A percentile compares a stretch with the other conserved stretches of the same genome.
These are phyloP conservation scores for Rhodotorula graminis DNA, from an alignment of 768 basidiomycete species.

Conservation along the genomic window DNA sequence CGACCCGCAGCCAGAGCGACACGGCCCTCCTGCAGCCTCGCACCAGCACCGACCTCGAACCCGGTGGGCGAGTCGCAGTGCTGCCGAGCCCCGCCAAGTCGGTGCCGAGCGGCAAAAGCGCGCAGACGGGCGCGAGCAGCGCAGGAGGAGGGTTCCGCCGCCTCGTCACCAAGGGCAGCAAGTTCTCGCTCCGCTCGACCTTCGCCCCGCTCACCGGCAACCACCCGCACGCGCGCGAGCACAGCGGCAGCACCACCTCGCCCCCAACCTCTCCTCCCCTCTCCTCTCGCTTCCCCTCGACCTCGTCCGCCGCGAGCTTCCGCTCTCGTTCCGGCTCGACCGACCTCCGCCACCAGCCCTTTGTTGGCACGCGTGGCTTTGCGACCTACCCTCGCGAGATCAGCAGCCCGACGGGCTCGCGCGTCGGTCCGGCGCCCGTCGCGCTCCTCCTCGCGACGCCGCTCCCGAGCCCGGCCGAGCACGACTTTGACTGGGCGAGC, in stretches of 20 bases:
- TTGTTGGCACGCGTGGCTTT: background rate
- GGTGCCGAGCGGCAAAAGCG: background rate
- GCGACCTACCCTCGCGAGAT: background rate
- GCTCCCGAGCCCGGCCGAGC: background rate
- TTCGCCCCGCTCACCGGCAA: background rate
- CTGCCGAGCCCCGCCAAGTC: background rate
- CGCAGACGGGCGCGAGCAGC: too few species aligned
- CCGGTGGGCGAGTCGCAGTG: too few species aligned
- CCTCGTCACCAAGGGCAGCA: slow-evolving; percentile 17
- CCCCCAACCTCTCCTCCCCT: background rate
- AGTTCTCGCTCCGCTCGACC: background rate
- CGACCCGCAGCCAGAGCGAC: background rate
- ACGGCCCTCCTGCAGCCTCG: background rate
- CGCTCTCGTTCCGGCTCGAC: background rate
- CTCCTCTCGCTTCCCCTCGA: background rate
- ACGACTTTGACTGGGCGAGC: background rate
- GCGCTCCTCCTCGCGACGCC: background rate
- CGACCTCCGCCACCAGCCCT: background rate
- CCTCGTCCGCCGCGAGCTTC: background rate
- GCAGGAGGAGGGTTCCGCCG: background rate
- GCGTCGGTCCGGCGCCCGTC: too few species aligned
- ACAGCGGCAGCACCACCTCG: background rate
- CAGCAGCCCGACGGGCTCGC: background rate
- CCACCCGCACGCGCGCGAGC: background rate
- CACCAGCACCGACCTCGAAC: background rate